Conservation (phyloP, 495 filamentous ascomycete species). For the Baudoinia panamericana region DNA sequence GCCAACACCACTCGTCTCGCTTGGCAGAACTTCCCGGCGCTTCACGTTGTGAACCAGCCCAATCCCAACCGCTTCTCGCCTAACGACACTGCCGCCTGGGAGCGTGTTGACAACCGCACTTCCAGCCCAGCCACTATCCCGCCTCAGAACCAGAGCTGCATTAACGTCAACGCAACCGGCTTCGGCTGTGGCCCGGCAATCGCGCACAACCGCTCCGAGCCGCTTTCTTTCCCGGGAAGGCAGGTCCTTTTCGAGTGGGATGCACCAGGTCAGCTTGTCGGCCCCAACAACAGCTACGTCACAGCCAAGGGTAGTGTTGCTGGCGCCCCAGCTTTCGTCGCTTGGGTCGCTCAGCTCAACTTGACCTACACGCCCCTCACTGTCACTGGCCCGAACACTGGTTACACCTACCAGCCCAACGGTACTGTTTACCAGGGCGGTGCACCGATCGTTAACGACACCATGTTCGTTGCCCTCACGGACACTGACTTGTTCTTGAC, state of each 20-base stretch:
- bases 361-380: slow-evolving; percentile 63
- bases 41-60: slow-evolving; percentile 64
- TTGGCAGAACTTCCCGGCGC: slow-evolving; percentile 80
- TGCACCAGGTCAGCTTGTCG: slow-evolving; percentile 49
- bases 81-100: slow-evolving; percentile 39
- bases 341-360: slow-evolving; percentile 75
- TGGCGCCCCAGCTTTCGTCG: slow-evolving; percentile 49
- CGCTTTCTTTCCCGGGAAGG: slow-evolving; percentile 64
- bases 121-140: slow-evolving; percentile 36
- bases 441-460: slow-evolving; percentile 50
- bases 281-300: slow-evolving; percentile 71
- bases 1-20: slow-evolving; percentile 57
- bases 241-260: slow-evolving; percentile 64
- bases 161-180: slow-evolving; percentile 38
- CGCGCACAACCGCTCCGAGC: slow-evolving; percentile 48
- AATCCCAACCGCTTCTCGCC: slow-evolving; percentile 50
- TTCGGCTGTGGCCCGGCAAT: slow-evolving; percentile 50
- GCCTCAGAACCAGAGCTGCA: slow-evolving; percentile 34
- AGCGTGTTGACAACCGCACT: slow-evolving; percentile 39
- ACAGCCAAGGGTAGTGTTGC: slow-evolving; percentile 43
- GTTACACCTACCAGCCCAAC: slow-evolving; percentile 57
- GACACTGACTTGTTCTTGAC: slow-evolving; percentile 55
- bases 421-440: slow-evolving; percentile 19
- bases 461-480: slow-evolving; percentile 66
- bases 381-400: slow-evolving; percentile 40